Conservation (phyloP, 2,329 filamentous ascomycete genomes). For the Pestalotiopsis sp. region DNA sequence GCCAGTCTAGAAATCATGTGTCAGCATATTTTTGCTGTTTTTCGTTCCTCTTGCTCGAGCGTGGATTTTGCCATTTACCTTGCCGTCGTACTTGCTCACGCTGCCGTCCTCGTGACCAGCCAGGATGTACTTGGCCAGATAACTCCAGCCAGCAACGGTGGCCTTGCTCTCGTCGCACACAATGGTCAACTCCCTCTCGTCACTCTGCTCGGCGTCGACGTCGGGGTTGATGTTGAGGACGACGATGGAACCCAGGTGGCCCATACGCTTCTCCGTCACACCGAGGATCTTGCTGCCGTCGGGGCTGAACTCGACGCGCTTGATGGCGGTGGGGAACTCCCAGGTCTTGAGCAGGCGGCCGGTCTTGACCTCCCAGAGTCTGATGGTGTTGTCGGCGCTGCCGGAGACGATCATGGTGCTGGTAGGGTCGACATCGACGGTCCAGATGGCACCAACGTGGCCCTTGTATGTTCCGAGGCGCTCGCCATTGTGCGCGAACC, state of each 20-base stretch:
- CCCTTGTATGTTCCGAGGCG: conserved; percentile 95
- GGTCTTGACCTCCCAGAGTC: conserved; percentile 93
- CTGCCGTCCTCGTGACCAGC: conserved; percentile 96
- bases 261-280: conserved; percentile 98
- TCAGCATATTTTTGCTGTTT: conserved; percentile 15
- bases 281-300: conserved; percentile 89
- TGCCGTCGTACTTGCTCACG: conserved; percentile 87
- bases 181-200: conserved; percentile 83
- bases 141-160: conserved; percentile 96
- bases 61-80: conserved; percentile 56
- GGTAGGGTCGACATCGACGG: conserved; percentile 93
- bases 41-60: neutral
- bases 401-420: conserved; percentile 90
- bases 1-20: conserved; percentile 58
- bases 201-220: conserved; percentile 78
- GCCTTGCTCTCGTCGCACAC: conserved; percentile 96
- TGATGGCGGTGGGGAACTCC: conserved; percentile 96
- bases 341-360: conserved; percentile 94
- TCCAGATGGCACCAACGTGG: conserved; percentile 98
- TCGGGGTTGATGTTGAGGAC: conserved; percentile 89
- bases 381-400: conserved; percentile 97
- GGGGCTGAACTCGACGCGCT: conserved; percentile 96
- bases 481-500: conserved; percentile 98
- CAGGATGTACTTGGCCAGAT: conserved; percentile 93
- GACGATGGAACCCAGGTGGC: conserved; percentile 90